Evolutionary conservation across 495 filamentous ascomycete species (phyloP).

Genomic region (Podospora pseudoanserina): DNA sequence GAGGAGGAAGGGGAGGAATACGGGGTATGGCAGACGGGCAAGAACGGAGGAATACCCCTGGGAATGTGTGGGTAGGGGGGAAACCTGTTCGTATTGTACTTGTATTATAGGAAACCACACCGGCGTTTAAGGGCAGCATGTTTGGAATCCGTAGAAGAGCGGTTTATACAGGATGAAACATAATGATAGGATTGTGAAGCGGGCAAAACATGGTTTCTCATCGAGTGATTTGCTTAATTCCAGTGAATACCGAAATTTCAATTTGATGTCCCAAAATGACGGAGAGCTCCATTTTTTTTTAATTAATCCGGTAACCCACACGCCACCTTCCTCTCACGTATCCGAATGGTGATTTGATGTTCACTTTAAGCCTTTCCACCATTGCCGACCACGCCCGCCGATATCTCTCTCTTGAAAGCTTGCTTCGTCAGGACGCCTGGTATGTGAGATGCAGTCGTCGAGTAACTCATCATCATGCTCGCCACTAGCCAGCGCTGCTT

Average conservation of each 20-base stretch:
- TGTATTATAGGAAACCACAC: slow-evolving; percentile 29
- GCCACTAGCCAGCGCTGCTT: slow-evolving; percentile 20
- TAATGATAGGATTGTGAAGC: not conserved
- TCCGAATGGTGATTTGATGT: not conserved
- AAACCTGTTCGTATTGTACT: slow-evolving; percentile 16
- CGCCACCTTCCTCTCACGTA: not conserved
- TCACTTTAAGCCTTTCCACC: not conserved
- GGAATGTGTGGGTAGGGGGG: slow-evolving; percentile 10
- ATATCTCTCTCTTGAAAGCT: not conserved
- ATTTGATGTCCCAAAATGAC: not conserved
- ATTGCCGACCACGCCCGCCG: not conserved
- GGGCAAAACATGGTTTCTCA: not conserved
- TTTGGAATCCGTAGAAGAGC: slow-evolving; percentile 18
- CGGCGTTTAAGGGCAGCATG: slow-evolving; percentile 22
- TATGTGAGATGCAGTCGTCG: slow-evolving; percentile 15
- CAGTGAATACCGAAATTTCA: not conserved
- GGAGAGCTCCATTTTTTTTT: not conserved
- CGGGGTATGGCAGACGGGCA: slow-evolving; percentile 8
- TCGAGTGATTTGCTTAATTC: not conserved
- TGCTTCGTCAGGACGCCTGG: not conserved
- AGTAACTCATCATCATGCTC: slow-evolving; percentile 23
- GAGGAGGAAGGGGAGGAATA: not conserved
- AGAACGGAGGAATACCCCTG: slow-evolving; percentile 3
- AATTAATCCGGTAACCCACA: not conserved
- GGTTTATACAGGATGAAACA: not conserved